These are phyloP conservation scores for Monosporascus ibericus DNA, from an alignment of 2,329 filamentous ascomycete species.

Conservation along the genomic window DNA sequence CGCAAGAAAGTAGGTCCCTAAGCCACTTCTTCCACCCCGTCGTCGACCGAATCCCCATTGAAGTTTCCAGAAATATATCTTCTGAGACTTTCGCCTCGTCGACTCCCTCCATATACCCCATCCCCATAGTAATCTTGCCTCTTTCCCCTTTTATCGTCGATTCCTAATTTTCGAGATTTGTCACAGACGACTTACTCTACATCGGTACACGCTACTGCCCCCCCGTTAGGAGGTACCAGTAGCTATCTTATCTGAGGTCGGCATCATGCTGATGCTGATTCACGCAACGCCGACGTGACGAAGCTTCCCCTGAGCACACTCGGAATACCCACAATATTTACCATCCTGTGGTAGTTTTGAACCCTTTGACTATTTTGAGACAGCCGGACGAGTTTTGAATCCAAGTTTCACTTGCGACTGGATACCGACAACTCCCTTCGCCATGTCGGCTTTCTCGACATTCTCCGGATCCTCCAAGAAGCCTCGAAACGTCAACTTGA, in stretches of 20 bases:
- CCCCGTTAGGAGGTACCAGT: too few species aligned
- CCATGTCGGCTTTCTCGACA: constrained; percentile 68
- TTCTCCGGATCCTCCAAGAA: constrained; percentile 86
- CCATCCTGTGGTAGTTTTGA: neutral
- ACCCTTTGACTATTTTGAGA: neutral
- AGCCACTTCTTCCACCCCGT: neutral
- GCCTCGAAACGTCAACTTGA: constrained; percentile 88
- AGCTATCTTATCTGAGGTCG: neutral
- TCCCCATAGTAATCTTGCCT: too few species aligned
- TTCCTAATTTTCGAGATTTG: too few species aligned
- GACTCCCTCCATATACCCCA: too few species aligned
- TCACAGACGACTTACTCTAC: too few species aligned
- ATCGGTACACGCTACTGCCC: too few species aligned
- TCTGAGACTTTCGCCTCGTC: neutral
- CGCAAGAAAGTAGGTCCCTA: neutral
- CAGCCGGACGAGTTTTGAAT: neutral
- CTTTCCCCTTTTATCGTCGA: too few species aligned
- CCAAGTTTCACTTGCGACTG: neutral
- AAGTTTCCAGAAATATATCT: neutral
- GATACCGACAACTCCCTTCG: neutral
- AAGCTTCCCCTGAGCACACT: neutral
- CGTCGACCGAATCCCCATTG: too few species aligned
- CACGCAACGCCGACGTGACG: neutral
- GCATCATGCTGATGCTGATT: neutral
- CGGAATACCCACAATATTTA: neutral